Percentiles rank a stretch among this genome's conserved stretches.
Conservation (phyloP, 805 yeast species). For the Ogataea zsoltii region DNA sequence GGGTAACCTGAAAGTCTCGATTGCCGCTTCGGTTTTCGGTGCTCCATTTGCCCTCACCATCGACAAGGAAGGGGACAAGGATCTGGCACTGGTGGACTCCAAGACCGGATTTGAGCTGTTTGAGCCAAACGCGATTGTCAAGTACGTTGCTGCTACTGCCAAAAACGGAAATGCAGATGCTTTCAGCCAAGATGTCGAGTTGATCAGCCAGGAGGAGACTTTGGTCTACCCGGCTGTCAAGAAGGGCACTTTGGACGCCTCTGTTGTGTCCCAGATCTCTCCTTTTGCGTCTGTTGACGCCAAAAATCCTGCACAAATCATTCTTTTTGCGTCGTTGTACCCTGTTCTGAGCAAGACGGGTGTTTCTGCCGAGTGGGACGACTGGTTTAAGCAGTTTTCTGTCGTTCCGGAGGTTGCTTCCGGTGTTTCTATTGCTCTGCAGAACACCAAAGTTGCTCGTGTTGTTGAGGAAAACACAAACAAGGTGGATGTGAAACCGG, state of each 20-base stretch:
- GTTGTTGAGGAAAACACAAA: conserved; percentile 45
- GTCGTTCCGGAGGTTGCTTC: conserved; percentile 39
- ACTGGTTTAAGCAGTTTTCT: conserved; percentile 47
- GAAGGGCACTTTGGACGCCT: conserved; percentile 32
- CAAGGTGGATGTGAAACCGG: conserved; percentile 22
- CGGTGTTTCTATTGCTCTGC: conserved; percentile 48
- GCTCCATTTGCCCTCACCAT: conserved; percentile 29
- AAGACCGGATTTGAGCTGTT: conserved; percentile 49
- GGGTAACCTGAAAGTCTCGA: conserved; percentile 43
- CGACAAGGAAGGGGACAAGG: conserved; percentile 25
- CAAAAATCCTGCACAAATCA: conserved; percentile 52
- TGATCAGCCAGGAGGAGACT: conserved; percentile 46
- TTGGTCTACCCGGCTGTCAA: conserved; percentile 43
- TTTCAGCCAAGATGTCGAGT: conserved; percentile 20
- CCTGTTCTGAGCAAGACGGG: conserved; percentile 36
- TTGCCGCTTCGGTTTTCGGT: conserved; percentile 40
- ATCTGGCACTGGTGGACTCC: conserved; percentile 29
- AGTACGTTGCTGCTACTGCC: conserved; percentile 48
- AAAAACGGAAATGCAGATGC: conserved; percentile 15
- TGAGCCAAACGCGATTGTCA: conserved; percentile 71
- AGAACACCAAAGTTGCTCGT: conserved; percentile 46
- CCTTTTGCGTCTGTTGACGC: conserved; percentile 31
- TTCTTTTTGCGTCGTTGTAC: conserved; percentile 59
- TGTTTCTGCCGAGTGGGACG: conserved; percentile 13
- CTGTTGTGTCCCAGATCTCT: conserved; percentile 11